A percentile compares a stretch with the other conserved stretches of the same genome.
Conservation (phyloP, 169 alveolate genomes). For the Eimeria praecox region DNA sequence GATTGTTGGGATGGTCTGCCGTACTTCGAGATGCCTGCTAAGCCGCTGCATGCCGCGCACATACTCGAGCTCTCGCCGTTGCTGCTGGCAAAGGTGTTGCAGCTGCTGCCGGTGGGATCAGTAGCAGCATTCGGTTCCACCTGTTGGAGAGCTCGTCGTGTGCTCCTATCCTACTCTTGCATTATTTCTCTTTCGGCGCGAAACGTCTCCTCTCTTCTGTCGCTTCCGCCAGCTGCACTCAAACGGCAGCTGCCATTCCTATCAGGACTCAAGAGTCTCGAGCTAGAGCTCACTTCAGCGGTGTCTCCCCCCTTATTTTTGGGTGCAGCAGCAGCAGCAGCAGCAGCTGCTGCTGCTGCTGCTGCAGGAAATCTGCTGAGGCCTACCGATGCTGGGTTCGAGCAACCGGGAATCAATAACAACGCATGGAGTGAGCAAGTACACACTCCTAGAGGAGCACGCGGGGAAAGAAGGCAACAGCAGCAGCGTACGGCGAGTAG, state of each 20-base stretch:
- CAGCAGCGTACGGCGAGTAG: constrained; percentile 41
- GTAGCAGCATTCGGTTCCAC: constrained; percentile 72
- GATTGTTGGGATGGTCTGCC: constrained; percentile 1
- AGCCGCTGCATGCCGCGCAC: constrained; percentile 55
- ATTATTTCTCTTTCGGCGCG: constrained; percentile 54
- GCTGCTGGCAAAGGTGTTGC: constrained; percentile 69
- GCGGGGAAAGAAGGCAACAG: constrained; percentile 65
- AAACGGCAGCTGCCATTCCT: constrained; percentile 57
- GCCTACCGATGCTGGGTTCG: constrained; percentile 48
- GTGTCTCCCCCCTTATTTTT: constrained; percentile 41
- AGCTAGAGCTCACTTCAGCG: constrained; percentile 70
- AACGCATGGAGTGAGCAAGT: constrained; percentile 25
- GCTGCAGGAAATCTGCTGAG: constrained; percentile 38
- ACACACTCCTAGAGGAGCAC: constrained; percentile 58
- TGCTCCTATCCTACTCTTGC: constrained; percentile 56
- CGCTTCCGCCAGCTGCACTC: constrained; percentile 51
- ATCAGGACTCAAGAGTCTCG: constrained; percentile 49
- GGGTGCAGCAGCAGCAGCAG: constrained; percentile 55
- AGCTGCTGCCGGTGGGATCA: constrained; percentile 52
- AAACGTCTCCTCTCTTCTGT: constrained; percentile 62
- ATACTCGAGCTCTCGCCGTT: constrained; percentile 62
- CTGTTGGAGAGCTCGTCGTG: constrained; percentile 70
- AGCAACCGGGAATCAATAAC: not conserved
- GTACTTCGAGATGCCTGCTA: not conserved
- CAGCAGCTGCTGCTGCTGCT: constrained; percentile 56